phyloP scores from a whole-genome alignment of 352 stramenopile genomes.

The Sclerospora graminicola region DNA sequence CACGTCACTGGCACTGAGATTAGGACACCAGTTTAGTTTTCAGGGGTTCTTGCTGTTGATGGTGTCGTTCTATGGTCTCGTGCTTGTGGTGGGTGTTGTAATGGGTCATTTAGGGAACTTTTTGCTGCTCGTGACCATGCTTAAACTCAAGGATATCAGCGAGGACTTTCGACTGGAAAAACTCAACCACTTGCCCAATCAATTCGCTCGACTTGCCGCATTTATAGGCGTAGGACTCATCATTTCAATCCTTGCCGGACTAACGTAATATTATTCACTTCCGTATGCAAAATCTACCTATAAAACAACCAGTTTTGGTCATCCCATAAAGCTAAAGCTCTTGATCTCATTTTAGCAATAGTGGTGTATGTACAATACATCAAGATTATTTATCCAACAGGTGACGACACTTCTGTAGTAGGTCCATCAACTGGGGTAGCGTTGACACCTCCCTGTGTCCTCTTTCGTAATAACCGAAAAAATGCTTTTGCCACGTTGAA shows the following conservation, averaged over 20 bases:
- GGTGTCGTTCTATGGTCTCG: slow-evolving; percentile 41
- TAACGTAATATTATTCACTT: slow-evolving; percentile 4
- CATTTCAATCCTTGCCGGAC: slow-evolving; percentile 42
- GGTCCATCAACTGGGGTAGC: slow-evolving; percentile 9
- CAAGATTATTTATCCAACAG: slow-evolving; percentile 2
- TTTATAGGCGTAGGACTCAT: slow-evolving; percentile 37
- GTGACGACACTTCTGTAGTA: slow-evolving; percentile 1
- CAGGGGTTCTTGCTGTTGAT: slow-evolving; percentile 55
- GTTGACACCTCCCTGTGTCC: slow-evolving; percentile 8
- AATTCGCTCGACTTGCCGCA: slow-evolving; percentile 34
- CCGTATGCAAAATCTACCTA: neutral
- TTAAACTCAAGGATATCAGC: slow-evolving; percentile 50
- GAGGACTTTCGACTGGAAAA: slow-evolving; percentile 64
- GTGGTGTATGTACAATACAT: neutral
- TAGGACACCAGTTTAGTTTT: slow-evolving; percentile 54
- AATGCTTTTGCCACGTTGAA: slow-evolving; percentile 60
- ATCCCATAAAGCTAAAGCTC: slow-evolving; percentile 15
- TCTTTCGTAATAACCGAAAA: slow-evolving; percentile 51
- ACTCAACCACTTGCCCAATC: slow-evolving; percentile 43
- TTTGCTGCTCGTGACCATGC: slow-evolving; percentile 42
- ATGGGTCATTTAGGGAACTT: slow-evolving; percentile 63
- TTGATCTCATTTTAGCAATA: slow-evolving; percentile 13
- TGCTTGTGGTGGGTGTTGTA: slow-evolving; percentile 35
- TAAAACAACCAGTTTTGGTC: neutral
- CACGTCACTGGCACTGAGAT: slow-evolving; percentile 39